These are phyloP conservation scores for Madurella mycetomatis DNA, from an alignment of 2,329 filamentous ascomycete genomes.

Conservation along the genomic window DNA sequence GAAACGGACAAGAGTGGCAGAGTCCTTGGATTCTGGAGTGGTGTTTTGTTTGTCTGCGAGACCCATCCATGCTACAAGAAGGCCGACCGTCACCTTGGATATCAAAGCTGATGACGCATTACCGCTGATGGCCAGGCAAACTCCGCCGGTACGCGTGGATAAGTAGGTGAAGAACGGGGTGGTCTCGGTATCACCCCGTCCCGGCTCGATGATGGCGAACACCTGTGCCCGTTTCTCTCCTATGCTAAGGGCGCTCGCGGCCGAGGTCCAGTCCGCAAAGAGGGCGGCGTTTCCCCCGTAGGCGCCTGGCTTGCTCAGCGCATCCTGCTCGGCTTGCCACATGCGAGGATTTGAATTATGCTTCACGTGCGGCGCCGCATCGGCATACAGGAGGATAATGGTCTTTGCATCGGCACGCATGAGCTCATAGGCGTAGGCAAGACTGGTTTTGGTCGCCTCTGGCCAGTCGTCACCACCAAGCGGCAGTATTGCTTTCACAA, in stretches of 20 bases:
- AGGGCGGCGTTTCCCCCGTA: conserved; percentile 32
- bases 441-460: conserved; percentile 46
- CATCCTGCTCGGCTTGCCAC: conserved; percentile 27
- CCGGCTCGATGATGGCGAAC: conserved; percentile 38
- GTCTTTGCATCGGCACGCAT: conserved; percentile 47
- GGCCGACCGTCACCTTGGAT: conserved; percentile 38
- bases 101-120: conserved; percentile 29
- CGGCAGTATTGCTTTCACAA: conserved; percentile 32
- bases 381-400: conserved; percentile 45
- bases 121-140: conserved; percentile 33
- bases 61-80: conserved; percentile 43
- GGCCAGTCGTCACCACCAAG: conserved; percentile 40
- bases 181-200: conserved; percentile 10
- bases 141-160: conserved; percentile 39
- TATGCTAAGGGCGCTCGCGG: conserved; percentile 31
- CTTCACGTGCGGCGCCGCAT: conserved; percentile 44
- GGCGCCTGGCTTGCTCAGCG: conserved; percentile 11
- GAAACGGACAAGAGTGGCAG: conserved; percentile 19
- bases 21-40: conserved; percentile 1
- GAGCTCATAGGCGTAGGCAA: conserved; percentile 42
- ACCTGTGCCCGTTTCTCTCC: conserved; percentile 40
- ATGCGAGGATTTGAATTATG: conserved; percentile 23
- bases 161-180: conserved; percentile 39
- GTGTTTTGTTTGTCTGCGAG: conserved; percentile 26
- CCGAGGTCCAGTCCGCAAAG: conserved; percentile 44